Evolutionary conservation across 139 green algal genomes (phyloP), one percentile per base, ranked within the genome.

Genomic region (Chlamydomonas sp.): DNA sequence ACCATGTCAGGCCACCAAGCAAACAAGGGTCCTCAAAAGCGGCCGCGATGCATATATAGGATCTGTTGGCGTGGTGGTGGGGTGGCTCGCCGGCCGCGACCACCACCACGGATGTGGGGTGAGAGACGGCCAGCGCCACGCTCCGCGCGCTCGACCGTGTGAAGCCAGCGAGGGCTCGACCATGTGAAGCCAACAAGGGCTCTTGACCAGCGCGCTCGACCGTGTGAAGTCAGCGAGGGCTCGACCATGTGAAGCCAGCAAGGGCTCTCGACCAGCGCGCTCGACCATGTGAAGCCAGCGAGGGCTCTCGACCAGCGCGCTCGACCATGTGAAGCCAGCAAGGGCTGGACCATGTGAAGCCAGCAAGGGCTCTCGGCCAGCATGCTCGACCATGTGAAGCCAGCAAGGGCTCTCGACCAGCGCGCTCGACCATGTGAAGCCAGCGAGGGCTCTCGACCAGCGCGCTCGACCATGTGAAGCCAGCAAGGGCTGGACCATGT

Each of bases 391-490:
- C 10, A 31, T 4, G n/a, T n/a, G n/a, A n/a, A n/a, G n/a, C n/a
- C n/a, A n/a, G n/a, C n/a, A n/a, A n/a, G n/a, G n/a, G n/a, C 2
- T 29, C 30, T 8, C 43, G 20, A 20, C 43, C 13, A 20, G 20
- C 43, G 0, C 74, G 72, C 59, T 95, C 77, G 6, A 54, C 43
- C 43, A 54, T 54, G 5, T 88, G 80, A 4, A 93, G 62, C 33
- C 98, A 84, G 65, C 90, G 88, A 1, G 87, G 84, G 77, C 98
- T 99, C 66, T 99, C 95, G 50, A 99, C 77, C 2, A 1, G 87
- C 83, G 77, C 98, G 98, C 66, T 98, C 95, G 57, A 98, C 77
- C 3, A 93, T 13, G 16, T 20, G 16, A 54, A 54, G 20, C 43
- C 43, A 54, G 43, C 43, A 26, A 54, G 43, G 13, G 43, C 16